Evolutionary conservation across 306 rosid genomes (phyloP), one percentile per base, ranked within the genome.

Genomic region (Gleditsia sinensis): DNA sequence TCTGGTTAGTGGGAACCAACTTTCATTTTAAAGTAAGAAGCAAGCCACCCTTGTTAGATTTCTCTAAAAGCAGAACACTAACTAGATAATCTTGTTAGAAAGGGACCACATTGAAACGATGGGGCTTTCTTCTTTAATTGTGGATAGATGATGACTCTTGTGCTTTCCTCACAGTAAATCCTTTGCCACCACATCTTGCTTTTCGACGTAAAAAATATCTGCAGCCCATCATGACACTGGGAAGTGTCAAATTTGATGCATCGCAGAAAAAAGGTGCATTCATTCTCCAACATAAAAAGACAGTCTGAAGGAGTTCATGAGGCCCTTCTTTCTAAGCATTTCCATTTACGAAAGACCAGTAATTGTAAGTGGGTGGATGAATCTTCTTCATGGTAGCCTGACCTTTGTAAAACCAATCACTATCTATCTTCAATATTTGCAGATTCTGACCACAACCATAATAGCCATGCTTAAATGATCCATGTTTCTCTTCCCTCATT

Each of bases 101-200:
- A 76, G 67, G 81, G 76, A 75, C 73, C 61, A 30, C 40, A 72
- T 48, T 67, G 75, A 66, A 50, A 74, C 63, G 12, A 37, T 45
- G 76, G 79, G 75, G 40, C 48, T 70, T 76, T 3, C 33, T 51
- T 65, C 56, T 56, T 62, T 64, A 36, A 10, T 36, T 75, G 73
- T 33, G 69, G 75, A 84, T 46, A 24, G 39, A 49, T 20, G n/a
- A 43, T 11, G 49, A 56, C 14, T 4, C 49, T 20, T 57, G 37
- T 60, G 51, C 64, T 67, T 67, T 33, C 23, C 45, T 37, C 34
- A 45, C 39, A 6, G 7, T n/a, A 46, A 20, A 42, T 37, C 68
- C 40, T 40, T 72, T 10, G 40, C 69, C 75, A 67, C 77, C 59
- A 32, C 66, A 59, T n/a, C 0, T 10, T 3, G 27, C 48, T 42